Evolutionary conservation across 331 rosid species (phyloP), one percentile per base, ranked within the genome.

Genomic region (Stylosanthes scabra): DNA sequence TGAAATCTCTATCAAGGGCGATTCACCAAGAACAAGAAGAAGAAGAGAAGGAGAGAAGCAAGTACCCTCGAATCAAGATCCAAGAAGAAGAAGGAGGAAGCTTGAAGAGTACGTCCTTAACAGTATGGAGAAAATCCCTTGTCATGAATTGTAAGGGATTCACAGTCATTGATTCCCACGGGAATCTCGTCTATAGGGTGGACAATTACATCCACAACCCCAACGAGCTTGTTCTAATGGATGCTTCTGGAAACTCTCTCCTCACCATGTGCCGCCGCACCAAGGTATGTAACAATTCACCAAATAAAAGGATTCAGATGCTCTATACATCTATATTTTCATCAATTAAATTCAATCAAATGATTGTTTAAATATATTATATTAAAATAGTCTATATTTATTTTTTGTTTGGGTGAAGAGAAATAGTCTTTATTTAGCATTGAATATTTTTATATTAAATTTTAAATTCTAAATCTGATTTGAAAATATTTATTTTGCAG

Each of bases 101-200:
- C 14, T 31, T 14, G 4, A 34, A 34, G 13, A 41, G 66, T 75
- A 74, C 82, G 11, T 77, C 89, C 20, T 69, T 90, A 16, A 93
- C 96, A 47, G 96, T 93, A 27, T 90, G 97, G 97, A 86, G 88
- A 76, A 93, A 90, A 80, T 93, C 98, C 1, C 88, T 93, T 29
- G 8, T 93, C 2, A 69, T 88, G 3, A 88, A 70, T 46, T 93
- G 98, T 31, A 83, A 84, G 40, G 98, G 98, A 7, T 93, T 90
- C 81, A 90, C 97, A 1, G 97, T 93, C 56, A 77, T 90, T 34
- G 96, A 84, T 81, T 82, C 91, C 0, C 13, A 47, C 0, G 98
- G 98, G 39, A 83, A 88, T 77, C 72, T 93, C 47, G 85, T 86
- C 25, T 93, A 88, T 68, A 74, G 98, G 29, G 98, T 93, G 10